Evolutionary conservation across 805 yeast genomes (phyloP).

Genomic region (Myxozyma lipomycoides): DNA sequence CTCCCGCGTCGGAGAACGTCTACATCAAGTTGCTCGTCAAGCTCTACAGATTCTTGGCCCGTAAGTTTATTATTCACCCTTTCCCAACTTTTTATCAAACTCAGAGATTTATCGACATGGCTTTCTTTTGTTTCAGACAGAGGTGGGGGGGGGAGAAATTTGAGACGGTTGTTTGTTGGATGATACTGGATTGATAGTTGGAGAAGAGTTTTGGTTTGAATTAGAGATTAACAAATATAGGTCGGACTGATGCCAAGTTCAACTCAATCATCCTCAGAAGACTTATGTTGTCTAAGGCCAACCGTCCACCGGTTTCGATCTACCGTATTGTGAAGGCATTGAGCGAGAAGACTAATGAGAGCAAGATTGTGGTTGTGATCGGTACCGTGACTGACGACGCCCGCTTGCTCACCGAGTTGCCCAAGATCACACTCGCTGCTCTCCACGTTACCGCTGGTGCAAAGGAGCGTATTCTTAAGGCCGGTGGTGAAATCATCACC

Average conservation of each 20-base stretch:
- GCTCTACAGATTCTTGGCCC: slow-evolving; percentile 98
- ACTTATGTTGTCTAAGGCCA: slow-evolving; percentile 94
- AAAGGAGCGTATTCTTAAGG: slow-evolving; percentile 92
- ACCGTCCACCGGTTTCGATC: slow-evolving; percentile 99
- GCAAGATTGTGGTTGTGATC: slow-evolving; percentile 93
- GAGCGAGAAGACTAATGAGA: slow-evolving; percentile 75
- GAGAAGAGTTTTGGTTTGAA: background rate
- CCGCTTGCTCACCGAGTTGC: slow-evolving; percentile 81
- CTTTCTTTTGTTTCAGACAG: slow-evolving; percentile 17
- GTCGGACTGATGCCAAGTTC: slow-evolving; percentile 97
- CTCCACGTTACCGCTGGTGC: slow-evolving; percentile 99
- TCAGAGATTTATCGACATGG: no score
- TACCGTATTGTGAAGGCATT: slow-evolving; percentile 85
- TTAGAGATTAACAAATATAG: slow-evolving; percentile 39
- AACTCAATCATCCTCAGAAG: slow-evolving; percentile 94
- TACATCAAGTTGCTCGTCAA: slow-evolving; percentile 97
- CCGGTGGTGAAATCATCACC: slow-evolving; percentile 99
- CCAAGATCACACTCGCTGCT: slow-evolving; percentile 98
- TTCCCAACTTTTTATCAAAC: no score
- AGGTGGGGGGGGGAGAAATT: background rate
- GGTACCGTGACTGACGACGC: slow-evolving; percentile 99
- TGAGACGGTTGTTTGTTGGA: background rate
- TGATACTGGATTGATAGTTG: background rate
- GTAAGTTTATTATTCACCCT: no score
- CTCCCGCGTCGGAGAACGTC: slow-evolving; percentile 99